These are phyloP conservation scores for Ophiocordyceps camponoti-rufipedis DNA, from an alignment of 2,329 filamentous ascomycete genomes.

Conservation along the genomic window DNA sequence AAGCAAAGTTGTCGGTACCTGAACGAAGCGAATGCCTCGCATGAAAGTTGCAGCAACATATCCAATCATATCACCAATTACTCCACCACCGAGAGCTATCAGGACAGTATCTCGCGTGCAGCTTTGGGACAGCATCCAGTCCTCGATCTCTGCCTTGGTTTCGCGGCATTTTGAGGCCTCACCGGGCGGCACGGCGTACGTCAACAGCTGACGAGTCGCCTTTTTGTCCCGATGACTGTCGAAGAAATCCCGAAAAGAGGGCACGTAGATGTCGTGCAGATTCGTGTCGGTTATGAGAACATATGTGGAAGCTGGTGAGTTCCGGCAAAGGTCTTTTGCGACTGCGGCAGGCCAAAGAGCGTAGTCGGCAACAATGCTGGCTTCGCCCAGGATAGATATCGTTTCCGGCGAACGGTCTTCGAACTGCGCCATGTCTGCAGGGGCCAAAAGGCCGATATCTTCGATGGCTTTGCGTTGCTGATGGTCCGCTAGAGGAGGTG, in stretches of 20 bases:
- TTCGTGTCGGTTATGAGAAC: conserved; percentile 96
- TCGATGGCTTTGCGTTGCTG: no score
- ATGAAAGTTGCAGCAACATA: conserved; percentile 98
- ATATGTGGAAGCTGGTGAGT: conserved; percentile 74
- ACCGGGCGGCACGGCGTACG: conserved; percentile 74
- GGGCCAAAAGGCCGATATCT: background rate
- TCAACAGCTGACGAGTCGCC: conserved; percentile 48
- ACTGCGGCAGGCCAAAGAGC: conserved; percentile 76
- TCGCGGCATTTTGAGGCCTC: conserved; percentile 86
- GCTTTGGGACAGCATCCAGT: conserved; percentile 86
- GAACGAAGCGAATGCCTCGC: conserved; percentile 88
- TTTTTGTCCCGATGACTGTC: conserved; percentile 10
- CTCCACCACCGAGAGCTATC: conserved; percentile 84
- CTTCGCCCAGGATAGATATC: conserved; percentile 72
- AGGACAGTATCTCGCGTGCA: conserved; percentile 92
- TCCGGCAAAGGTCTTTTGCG: conserved; percentile 59
- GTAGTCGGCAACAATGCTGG: conserved; percentile 83
- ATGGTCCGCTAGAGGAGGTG: background rate
- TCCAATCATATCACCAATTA: conserved; percentile 95
- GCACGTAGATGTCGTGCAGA: conserved; percentile 61
- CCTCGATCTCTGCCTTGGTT: conserved; percentile 89
- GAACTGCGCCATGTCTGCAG: conserved; percentile 9
- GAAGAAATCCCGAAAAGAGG: conserved; percentile 42
- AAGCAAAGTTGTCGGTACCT: conserved; percentile 86
- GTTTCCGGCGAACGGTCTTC: conserved; percentile 23